phyloP scores from a whole-genome alignment of 306 rosid species.

The Cucurbita pepo region DNA sequence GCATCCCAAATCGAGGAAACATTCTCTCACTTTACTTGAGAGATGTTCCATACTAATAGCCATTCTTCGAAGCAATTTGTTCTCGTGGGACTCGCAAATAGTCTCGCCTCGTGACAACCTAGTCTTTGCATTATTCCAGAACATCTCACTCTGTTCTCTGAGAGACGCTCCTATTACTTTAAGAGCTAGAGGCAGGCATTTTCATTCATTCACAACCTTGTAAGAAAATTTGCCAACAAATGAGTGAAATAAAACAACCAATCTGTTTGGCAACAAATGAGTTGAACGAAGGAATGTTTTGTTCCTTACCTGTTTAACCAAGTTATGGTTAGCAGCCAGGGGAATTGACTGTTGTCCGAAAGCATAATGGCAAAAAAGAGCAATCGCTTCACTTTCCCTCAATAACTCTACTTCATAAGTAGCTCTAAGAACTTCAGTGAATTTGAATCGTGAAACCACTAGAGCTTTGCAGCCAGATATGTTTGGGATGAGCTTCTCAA shows the following conservation, averaged over 20 bases:
- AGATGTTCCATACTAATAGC: conserved; percentile 43
- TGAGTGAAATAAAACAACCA: background rate
- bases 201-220: conserved; percentile 72
- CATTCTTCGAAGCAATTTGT: conserved; percentile 50
- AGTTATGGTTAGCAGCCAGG: conserved; percentile 27
- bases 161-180: conserved; percentile 88
- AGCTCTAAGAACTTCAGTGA: conserved; percentile 21
- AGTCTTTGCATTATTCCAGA: conserved; percentile 54
- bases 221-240: background rate
- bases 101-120: conserved; percentile 61
- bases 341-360: conserved; percentile 70
- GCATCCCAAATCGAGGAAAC: conserved; percentile 71
- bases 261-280: background rate
- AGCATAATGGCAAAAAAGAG: conserved; percentile 83
- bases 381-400: conserved; percentile 44
- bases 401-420: conserved; percentile 59
- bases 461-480: conserved; percentile 55
- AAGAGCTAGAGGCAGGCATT: conserved; percentile 80
- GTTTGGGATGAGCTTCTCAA: conserved; percentile 38
- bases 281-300: background rate
- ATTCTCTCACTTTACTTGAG: conserved; percentile 37
- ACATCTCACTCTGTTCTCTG: conserved; percentile 51
- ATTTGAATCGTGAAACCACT: conserved; percentile 56
- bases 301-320: conserved; percentile 62
- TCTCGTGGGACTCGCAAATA: conserved; percentile 58